Evolutionary conservation across 2,329 filamentous ascomycete species (phyloP).

Genomic region (Colletotrichum tamarilloi): DNA sequence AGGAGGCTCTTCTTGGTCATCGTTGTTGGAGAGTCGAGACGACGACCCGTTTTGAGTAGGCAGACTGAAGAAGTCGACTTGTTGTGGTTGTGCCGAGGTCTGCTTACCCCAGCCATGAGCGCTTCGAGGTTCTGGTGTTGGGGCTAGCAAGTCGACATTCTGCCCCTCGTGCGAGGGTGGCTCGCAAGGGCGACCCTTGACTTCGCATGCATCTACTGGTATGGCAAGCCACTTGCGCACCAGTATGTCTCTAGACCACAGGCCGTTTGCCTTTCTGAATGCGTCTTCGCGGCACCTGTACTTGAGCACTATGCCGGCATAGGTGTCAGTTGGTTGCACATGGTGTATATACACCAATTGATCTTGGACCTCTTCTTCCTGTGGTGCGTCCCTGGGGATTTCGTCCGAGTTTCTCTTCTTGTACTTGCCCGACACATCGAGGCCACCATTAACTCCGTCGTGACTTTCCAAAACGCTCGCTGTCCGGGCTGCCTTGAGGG

Average conservation of each 20-base stretch:
- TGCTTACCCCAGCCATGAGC: slow-evolving; percentile 37
- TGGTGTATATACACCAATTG: slow-evolving; percentile 92
- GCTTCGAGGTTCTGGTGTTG: slow-evolving; percentile 53
- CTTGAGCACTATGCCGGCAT: slow-evolving; percentile 89
- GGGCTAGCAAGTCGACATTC: slow-evolving; percentile 62
- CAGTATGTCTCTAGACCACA: slow-evolving; percentile 96
- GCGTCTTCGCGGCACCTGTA: slow-evolving; percentile 88
- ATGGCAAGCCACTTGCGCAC: slow-evolving; percentile 83
- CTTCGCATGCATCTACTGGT: slow-evolving; percentile 88
- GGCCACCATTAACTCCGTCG: slow-evolving; percentile 67
- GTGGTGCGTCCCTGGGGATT: slow-evolving; percentile 46
- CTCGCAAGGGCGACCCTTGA: slow-evolving; percentile 79
- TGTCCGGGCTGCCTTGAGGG: slow-evolving; percentile 65
- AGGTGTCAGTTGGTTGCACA: slow-evolving; percentile 84
- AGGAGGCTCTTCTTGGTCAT: slow-evolving; percentile 69
- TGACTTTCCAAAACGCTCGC: slow-evolving; percentile 71
- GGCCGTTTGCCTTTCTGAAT: slow-evolving; percentile 87
- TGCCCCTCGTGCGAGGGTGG: slow-evolving; percentile 56
- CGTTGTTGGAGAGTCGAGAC: slow-evolving; percentile 23
- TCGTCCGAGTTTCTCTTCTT: slow-evolving; percentile 80
- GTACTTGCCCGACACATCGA: slow-evolving; percentile 65
- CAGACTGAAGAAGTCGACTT: slow-evolving; percentile 41
- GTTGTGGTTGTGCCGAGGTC: slow-evolving; percentile 40
- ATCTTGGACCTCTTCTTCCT: slow-evolving; percentile 73
- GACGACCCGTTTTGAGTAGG: slow-evolving; percentile 10